Conservation (phyloP, 306 rosid genomes). For the Abrus precatorius region DNA sequence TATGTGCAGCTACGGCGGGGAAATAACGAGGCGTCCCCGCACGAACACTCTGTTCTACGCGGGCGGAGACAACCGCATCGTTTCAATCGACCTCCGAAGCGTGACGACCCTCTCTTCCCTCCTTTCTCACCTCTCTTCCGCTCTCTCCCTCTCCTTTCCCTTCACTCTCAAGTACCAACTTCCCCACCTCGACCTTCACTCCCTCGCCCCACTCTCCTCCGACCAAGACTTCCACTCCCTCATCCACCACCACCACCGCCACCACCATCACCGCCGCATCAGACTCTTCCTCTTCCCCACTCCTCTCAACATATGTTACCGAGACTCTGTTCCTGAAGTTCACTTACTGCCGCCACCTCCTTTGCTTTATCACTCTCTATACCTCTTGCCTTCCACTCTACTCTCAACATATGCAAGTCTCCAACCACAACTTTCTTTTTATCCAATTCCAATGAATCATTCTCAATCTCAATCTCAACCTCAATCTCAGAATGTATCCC, state of each 20-base stretch:
- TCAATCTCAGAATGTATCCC: conserved; percentile 36
- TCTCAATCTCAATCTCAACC: conserved; percentile 37
- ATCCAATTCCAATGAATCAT: background rate
- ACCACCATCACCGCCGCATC: conserved; percentile 48
- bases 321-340: conserved; percentile 30
- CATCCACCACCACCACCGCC: conserved; percentile 56
- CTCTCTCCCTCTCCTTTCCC: conserved; percentile 50
- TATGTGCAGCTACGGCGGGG: conserved; percentile 78
- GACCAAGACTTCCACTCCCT: conserved; percentile 57
- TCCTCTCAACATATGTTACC: conserved; percentile 44
- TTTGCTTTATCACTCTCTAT: too few species aligned
- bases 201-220: conserved; percentile 62
- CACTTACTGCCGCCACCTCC: conserved; percentile 34
- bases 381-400: too few species aligned
- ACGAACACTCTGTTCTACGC: conserved; percentile 58
- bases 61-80: conserved; percentile 74
- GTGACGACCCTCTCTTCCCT: conserved; percentile 52
- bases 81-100: conserved; percentile 51
- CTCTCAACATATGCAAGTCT: too few species aligned
- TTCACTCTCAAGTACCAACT: conserved; percentile 69
- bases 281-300: conserved; percentile 62
- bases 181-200: conserved; percentile 60
- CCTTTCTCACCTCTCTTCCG: conserved; percentile 54
- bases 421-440: too few species aligned
- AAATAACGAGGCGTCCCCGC: conserved; percentile 58